A percentile compares a stretch with the other conserved stretches of the same genome.
Evolutionary conservation across 352 stramenopile genomes (phyloP).

Genomic region (Globisporangium megalacanthum): DNA sequence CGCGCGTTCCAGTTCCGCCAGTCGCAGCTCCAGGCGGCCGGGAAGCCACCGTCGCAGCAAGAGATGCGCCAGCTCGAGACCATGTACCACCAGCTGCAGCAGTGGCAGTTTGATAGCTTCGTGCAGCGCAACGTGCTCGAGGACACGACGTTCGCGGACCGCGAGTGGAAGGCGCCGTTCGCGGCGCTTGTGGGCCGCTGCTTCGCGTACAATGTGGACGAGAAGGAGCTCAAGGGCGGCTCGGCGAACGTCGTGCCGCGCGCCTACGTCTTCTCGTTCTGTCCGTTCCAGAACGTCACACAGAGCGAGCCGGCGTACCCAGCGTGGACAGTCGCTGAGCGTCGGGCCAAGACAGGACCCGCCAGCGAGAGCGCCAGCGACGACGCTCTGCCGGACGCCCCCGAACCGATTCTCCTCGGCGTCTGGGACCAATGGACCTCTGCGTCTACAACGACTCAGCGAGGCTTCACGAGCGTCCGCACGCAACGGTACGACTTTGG

Average conservation of each 20-base stretch:
- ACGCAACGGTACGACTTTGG: conserved; percentile 71
- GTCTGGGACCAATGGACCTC: conserved; percentile 64
- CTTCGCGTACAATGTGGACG: conserved; percentile 58
- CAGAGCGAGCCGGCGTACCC: conserved; percentile 62
- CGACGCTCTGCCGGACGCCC: conserved; percentile 16
- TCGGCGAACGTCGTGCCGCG: conserved; percentile 71
- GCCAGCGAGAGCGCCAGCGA: conserved; percentile 3
- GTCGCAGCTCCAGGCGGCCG: conserved; percentile 14
- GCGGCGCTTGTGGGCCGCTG: conserved; percentile 53
- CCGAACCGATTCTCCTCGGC: conserved; percentile 35
- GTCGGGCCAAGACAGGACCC: conserved; percentile 25
- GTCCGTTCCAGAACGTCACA: conserved; percentile 79
- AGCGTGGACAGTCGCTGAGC: conserved; percentile 46
- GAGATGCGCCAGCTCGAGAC: conserved; percentile 33
- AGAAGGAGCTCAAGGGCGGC: conserved; percentile 71
- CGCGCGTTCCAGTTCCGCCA: conserved; percentile 25
- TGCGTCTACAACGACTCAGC: conserved; percentile 18
- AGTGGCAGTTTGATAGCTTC: conserved; percentile 43
- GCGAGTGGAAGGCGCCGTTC: conserved; percentile 40
- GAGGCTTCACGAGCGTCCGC: conserved; percentile 9
- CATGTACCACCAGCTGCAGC: conserved; percentile 44
- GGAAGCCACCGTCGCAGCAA: conserved; percentile 13
- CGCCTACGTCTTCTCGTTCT: conserved; percentile 57
- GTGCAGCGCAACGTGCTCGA: conserved; percentile 44
- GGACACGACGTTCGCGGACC: conserved; percentile 34